phyloP scores from a whole-genome alignment of 768 basidiomycete genomes.

The Xanthoconium purpureum region DNA sequence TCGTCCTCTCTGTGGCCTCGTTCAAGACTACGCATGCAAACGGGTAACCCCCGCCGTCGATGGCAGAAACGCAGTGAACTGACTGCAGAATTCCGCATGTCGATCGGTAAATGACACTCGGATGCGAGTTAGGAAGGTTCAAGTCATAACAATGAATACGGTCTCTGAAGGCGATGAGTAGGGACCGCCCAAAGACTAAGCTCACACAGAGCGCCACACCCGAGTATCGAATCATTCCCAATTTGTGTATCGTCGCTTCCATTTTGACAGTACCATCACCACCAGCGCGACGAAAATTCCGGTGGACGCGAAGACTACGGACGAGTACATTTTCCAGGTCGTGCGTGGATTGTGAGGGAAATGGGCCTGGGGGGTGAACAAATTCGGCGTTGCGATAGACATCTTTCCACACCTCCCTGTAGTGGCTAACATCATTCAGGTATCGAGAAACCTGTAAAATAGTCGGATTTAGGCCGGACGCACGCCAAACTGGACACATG shows the following conservation, averaged over 20 bases:
- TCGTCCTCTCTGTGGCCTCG: neutral
- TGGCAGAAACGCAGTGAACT: conserved; percentile 7
- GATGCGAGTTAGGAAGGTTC: neutral
- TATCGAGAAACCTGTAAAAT: conserved; percentile 10
- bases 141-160: conserved; percentile 18
- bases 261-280: neutral
- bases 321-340: conserved; percentile 16
- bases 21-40: conserved; percentile 15
- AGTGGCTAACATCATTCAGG: conserved; percentile 3
- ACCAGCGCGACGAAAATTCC: neutral
- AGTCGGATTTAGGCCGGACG: neutral
- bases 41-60: conserved; percentile 12
- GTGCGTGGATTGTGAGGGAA: conserved; percentile 7
- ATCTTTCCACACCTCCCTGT: conserved; percentile 15
- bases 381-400: conserved; percentile 14
- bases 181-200: conserved; percentile 17
- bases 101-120: no score
- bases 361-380: conserved; percentile 18
- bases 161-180: conserved; percentile 11
- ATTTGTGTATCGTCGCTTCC: neutral
- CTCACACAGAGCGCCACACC: neutral
- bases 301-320: conserved; percentile 3
- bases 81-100: neutral
- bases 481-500: no score
- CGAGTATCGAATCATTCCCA: conserved; percentile 8